Base-by-base conservation (phyloP, 805 yeast genomes). In the Sugiyamaella americana region DNA sequence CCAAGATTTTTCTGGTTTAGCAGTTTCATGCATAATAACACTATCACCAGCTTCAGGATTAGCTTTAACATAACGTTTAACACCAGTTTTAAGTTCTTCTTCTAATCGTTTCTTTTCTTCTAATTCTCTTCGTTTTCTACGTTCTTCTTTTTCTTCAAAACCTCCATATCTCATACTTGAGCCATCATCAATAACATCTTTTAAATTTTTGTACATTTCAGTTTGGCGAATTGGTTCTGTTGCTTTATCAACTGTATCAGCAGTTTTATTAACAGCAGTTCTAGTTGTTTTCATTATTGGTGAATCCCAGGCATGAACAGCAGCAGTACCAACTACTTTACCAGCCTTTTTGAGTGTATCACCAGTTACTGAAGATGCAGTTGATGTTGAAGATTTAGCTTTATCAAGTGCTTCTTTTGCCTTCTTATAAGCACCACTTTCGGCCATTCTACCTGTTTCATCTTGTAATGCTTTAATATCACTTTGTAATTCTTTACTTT, bases 141-240 rank as follows among this genome's bases (percentile, higher is more conserved):
- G 81, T 53, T 79, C 78, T 59, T 87, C 97, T 59, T 85, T 87
- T 40, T 82, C 70, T 59, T 87, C 86, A 58, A 84, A 93, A 10
- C 96, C 95, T 58, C 99, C 99, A 65, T 93, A 94, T 21, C 86
- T 74, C 21, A 83, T 77, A 20, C 89, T 79, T 2, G 87, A 73
- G n/a, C 96, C 97, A 58, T 91, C 97, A 62, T 87, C 95, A 54
- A 93, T 84, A 30, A 84, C 89, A 46, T 87, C 86, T 50, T 82
- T 77, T 47, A 93, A 84, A 58, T 87, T 95, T 65, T 89, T 86
- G 69, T 89, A 93, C 26, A 87, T 79, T 65, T 83, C 79, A 1
- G 98, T 91, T 48, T 91, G 71, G 65, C 97, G 80, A 43, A 93
- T 93, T 8, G 99, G 99, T 58, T 89, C 97, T 43, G 85, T 78